Percentiles rank a stretch among this genome's conserved stretches.
These are phyloP conservation scores for Penicillium corylophilum DNA, from an alignment of 2,329 filamentous ascomycete species.

Conservation along the genomic window DNA sequence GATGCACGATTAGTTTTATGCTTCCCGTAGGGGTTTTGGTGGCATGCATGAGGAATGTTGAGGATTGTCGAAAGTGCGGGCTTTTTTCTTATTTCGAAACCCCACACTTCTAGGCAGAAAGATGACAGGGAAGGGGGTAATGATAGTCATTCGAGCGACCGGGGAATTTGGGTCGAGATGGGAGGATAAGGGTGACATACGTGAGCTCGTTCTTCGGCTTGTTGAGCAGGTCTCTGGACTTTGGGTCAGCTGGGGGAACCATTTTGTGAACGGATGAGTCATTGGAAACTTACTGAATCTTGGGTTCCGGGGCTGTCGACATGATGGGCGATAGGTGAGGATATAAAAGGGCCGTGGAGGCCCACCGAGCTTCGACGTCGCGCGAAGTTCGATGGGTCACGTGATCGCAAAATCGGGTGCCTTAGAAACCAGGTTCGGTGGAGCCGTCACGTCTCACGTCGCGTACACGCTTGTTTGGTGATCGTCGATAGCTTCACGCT, in stretches of 20 bases:
- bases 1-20: conserved; percentile 23
- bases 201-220: conserved; percentile 90
- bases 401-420: conserved; percentile 6
- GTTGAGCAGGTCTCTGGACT: conserved; percentile 73
- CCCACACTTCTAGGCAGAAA: conserved; percentile 15
- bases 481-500: conserved; percentile 33
- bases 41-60: conserved; percentile 19
- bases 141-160: conserved; percentile 2
- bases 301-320: conserved; percentile 57
- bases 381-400: conserved; percentile 18
- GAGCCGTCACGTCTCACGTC: conserved; percentile 32
- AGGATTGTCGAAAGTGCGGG: conserved; percentile 10
- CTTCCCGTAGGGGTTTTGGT: conserved; percentile 10
- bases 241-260: conserved; percentile 20
- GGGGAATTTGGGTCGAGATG: not conserved
- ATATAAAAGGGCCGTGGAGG: conserved; percentile 28
- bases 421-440: conserved; percentile 21
- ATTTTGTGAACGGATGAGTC: conserved; percentile 12
- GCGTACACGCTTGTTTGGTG: conserved; percentile 38
- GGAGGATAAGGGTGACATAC: conserved; percentile 54
- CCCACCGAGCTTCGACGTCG: conserved; percentile 10
- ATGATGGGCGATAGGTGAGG: conserved; percentile 43
- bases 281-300: conserved; percentile 64
- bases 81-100: not conserved
- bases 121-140: conserved; percentile 3